Evolutionary conservation across 1,284 basidiomycete genomes (phyloP).

Genomic region (Taiwanofungus camphoratus): DNA sequence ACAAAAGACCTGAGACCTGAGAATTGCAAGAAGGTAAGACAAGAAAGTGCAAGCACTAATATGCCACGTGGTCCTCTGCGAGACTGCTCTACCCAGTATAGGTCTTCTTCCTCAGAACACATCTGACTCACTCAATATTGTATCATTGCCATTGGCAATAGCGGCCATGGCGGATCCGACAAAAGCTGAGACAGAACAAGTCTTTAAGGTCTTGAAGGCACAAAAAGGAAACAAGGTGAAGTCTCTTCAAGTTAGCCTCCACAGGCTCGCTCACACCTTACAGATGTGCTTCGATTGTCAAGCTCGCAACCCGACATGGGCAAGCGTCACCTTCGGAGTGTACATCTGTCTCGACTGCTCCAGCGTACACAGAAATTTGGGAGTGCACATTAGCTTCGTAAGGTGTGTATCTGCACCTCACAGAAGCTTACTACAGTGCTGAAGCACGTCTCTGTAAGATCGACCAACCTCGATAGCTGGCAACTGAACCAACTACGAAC

Average conservation of each 20-base stretch:
- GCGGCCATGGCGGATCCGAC: slow-evolving; percentile 72
- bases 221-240: slow-evolving; percentile 89
- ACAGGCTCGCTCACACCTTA: neutral
- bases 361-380: slow-evolving; percentile 92
- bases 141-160: too few relatives aligned
- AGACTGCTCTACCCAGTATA: too few relatives aligned
- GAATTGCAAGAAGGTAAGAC: too few relatives aligned
- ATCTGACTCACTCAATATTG: too few relatives aligned
- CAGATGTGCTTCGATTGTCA: slow-evolving; percentile 96
- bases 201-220: slow-evolving; percentile 70
- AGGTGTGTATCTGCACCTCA: slow-evolving; percentile 62
- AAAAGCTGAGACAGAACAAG: slow-evolving; percentile 72
- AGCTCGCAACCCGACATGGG: slow-evolving; percentile 97
- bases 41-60: too few relatives aligned
- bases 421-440: too few relatives aligned
- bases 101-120: too few relatives aligned
- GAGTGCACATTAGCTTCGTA: slow-evolving; percentile 98
- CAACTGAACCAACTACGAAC: slow-evolving; percentile 85
- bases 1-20: too few relatives aligned
- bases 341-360: slow-evolving; percentile 99
- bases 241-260: neutral
- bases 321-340: slow-evolving; percentile 92
- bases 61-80: too few relatives aligned
- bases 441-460: slow-evolving; percentile 47
- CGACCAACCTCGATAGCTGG: slow-evolving; percentile 97